These are phyloP conservation scores for Myxozyma monticola DNA, from an alignment of 805 yeast genomes.

Conservation along the genomic window DNA sequence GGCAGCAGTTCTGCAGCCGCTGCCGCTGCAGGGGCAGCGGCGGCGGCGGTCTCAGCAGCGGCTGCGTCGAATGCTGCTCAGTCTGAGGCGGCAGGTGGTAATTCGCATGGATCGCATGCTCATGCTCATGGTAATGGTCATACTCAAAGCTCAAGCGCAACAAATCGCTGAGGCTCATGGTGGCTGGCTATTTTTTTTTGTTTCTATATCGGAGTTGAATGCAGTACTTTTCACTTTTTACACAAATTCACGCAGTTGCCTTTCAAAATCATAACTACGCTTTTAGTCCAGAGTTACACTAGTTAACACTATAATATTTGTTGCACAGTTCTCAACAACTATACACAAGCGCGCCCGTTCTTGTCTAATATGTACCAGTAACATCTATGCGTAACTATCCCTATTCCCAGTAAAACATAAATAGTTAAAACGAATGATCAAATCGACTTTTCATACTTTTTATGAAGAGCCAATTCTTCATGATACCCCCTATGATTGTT, in stretches of 20 bases:
- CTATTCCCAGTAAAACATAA: constrained; percentile 13
- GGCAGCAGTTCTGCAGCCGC: not conserved
- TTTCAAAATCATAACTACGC: not conserved
- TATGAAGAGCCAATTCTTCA: constrained; percentile 8
- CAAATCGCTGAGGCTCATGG: no score
- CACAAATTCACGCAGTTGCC: no score
- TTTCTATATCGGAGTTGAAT: no score
- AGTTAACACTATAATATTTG: not conserved
- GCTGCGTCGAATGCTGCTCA: not conserved
- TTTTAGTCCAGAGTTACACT: not conserved
- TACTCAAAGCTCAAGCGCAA: no score
- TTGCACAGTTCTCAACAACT: not conserved
- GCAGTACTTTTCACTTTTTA: no score
- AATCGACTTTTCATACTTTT: no score
- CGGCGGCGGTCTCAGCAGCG: not conserved
- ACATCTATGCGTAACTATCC: constrained; percentile 22
- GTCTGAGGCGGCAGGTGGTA: not conserved
- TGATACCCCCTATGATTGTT: constrained; percentile 12
- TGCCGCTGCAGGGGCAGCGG: constrained; percentile 1
- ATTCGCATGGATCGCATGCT: not conserved
- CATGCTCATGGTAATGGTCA: no score
- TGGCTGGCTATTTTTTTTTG: no score
- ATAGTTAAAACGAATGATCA: not conserved
- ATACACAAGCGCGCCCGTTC: constrained; percentile 18
- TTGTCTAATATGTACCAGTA: constrained; percentile 18